A percentile compares a stretch with the other conserved stretches of the same genome.
phyloP scores from a whole-genome alignment of 1,139 yeast species.

The Candida sanyaensis region DNA sequence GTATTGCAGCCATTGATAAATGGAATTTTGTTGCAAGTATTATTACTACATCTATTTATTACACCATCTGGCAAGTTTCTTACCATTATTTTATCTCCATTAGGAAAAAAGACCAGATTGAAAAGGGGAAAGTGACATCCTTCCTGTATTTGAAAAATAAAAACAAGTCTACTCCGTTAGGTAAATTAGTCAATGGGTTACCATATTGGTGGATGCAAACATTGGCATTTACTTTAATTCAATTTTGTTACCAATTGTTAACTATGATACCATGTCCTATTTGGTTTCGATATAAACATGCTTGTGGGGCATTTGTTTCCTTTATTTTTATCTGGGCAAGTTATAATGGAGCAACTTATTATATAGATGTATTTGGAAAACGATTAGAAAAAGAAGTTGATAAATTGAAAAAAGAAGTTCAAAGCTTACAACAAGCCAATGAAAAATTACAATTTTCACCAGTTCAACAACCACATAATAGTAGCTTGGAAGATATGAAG shows the following conservation, averaged over 20 bases:
- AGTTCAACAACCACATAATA: conserved; percentile 16
- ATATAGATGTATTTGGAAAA: conserved; percentile 87
- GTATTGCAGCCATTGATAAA: conserved; percentile 63
- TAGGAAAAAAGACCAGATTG: conserved; percentile 74
- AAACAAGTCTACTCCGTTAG: conserved; percentile 64
- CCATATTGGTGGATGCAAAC: conserved; percentile 86
- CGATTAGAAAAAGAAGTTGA: conserved; percentile 81
- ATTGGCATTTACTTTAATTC: conserved; percentile 81
- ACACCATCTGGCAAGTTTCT: conserved; percentile 86
- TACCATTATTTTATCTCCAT: conserved; percentile 93
- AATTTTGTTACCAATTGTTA: conserved; percentile 81
- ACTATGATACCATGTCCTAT: conserved; percentile 90
- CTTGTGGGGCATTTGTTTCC: conserved; percentile 69
- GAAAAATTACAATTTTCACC: conserved; percentile 37
- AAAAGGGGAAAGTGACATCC: conserved; percentile 84
- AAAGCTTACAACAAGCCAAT: conserved; percentile 54
- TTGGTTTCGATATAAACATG: conserved; percentile 70
- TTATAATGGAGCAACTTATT: conserved; percentile 93
- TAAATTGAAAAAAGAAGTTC: conserved; percentile 68
- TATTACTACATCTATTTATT: conserved; percentile 77
- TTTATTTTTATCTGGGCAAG: conserved; percentile 77
- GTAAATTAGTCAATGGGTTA: conserved; percentile 76
- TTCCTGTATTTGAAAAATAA: conserved; percentile 80
- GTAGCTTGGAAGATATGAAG: conserved; percentile 8
- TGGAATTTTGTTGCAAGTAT: conserved; percentile 79